Conservation (phyloP, 768 basidiomycete species). For the Tulasnella sp. region DNA sequence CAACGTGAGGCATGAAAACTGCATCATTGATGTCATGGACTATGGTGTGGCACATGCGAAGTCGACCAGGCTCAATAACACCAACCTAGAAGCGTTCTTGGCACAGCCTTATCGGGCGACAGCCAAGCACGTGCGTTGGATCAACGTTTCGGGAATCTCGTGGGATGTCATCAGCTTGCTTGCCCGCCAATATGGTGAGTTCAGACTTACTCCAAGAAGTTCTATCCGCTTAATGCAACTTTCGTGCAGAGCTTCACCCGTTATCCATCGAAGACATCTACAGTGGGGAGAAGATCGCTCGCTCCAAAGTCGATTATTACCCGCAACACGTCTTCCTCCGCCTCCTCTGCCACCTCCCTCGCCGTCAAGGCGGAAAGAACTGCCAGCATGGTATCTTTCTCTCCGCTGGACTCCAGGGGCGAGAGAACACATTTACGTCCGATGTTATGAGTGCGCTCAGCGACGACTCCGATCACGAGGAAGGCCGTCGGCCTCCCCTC, state of each 20-base stretch:
- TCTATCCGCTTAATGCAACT: background rate
- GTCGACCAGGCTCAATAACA: background rate
- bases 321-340: slow-evolving; percentile 13
- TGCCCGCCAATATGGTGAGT: slow-evolving; percentile 9
- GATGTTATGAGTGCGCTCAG: background rate
- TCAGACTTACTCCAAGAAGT: background rate
- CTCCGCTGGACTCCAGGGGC: background rate
- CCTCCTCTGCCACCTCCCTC: slow-evolving; percentile 13
- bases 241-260: slow-evolving; percentile 6
- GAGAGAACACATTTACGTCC: background rate
- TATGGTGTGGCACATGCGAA: background rate
- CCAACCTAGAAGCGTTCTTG: background rate
- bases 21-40: slow-evolving; percentile 2
- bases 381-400: background rate
- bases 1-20: slow-evolving; percentile 1
- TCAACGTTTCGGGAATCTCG: slow-evolving; percentile 1
- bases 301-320: slow-evolving; percentile 11
- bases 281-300: background rate
- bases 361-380: background rate
- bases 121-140: slow-evolving; percentile 3
- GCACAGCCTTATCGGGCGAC: background rate
- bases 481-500: background rate
- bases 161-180: slow-evolving; percentile 4
- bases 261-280: slow-evolving; percentile 8
- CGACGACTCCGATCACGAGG: background rate